phyloP scores from a whole-genome alignment of 768 basidiomycete species.

The Boletus rex-veris region DNA sequence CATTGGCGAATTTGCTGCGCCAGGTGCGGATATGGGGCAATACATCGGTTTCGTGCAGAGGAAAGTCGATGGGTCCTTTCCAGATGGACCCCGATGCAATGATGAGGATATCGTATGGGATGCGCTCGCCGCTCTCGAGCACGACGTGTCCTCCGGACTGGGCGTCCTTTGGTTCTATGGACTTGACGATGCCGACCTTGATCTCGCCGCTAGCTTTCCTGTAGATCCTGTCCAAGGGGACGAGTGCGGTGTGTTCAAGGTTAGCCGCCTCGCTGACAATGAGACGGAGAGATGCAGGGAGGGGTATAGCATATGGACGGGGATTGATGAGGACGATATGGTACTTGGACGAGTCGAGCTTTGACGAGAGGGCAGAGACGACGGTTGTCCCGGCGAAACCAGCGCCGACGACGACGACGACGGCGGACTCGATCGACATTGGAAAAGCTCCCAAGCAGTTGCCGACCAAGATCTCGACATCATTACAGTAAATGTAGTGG shows the following conservation, averaged over 20 bases:
- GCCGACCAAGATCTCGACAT: no score
- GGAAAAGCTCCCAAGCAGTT: no score
- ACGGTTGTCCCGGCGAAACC: constrained; percentile 42
- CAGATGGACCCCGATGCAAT: constrained; percentile 57
- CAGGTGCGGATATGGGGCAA: constrained; percentile 30
- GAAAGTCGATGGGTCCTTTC: constrained; percentile 48
- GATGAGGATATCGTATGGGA: constrained; percentile 55
- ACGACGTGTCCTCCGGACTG: constrained; percentile 45
- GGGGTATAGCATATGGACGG: constrained; percentile 47
- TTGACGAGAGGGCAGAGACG: constrained; percentile 46
- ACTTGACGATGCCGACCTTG: constrained; percentile 33
- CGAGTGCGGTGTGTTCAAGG: constrained; percentile 43
- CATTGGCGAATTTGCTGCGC: constrained; percentile 32
- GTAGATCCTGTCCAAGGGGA: constrained; percentile 53
- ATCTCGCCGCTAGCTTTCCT: constrained; percentile 42
- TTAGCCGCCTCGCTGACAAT: constrained; percentile 35
- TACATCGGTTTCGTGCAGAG: constrained; percentile 31
- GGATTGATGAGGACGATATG: constrained; percentile 54
- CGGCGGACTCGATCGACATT: constrained; percentile 29
- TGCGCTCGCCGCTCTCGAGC: constrained; percentile 45
- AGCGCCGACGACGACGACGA: constrained; percentile 56
- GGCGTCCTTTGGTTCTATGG: constrained; percentile 36
- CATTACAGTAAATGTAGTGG: no score
- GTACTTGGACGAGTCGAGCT: constrained; percentile 46
- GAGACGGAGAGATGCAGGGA: constrained; percentile 53